Base-by-base conservation (phyloP, 352 stramenopile species). In the Globisporangium splendens region DNA sequence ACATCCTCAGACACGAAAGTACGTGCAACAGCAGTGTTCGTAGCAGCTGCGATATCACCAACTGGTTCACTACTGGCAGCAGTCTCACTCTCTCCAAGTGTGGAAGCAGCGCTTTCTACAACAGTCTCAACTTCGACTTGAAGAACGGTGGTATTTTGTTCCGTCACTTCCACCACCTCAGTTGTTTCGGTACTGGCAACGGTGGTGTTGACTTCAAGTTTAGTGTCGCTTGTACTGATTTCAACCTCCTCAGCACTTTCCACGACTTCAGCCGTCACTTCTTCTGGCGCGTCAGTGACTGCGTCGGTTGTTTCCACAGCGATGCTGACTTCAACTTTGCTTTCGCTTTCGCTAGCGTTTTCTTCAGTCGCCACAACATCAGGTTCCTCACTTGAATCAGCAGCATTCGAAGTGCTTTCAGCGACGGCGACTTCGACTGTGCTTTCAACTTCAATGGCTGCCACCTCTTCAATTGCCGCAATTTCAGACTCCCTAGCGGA, bases 41-140 rank as follows among this genome's bases (percentile, higher is more conserved):
- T 35, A 28, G 33, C 33, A 55, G 33, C 18, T 55, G 11, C 18
- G 20, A 54, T 15, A 12, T 44, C 31, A n/a, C 28, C 49, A 54
- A 33, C 49, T 18, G 31, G 11, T 21, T 54, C 31, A 14, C 33
- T 46, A 35, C 18, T 17, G 31, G n/a, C 31, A 17, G 28, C 12
- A 24, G 28, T 22, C 24, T 35, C 28, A 35, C 28, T 35, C 7
- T 35, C 28, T 35, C 10, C 28, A 35, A 10, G 28, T 35, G 28
- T 35, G 28, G 28, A 35, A 35, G 7, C 7, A 4, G 28, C 28
- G 28, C 28, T 35, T 35, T 35, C 28, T 35, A 35, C 28, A 35
- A 35, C 28, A 35, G 28, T 35, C 28, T 35, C 28, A 35, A 35
- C 28, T 35, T 35, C 28, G 28, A 35, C 28, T 10, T 35, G 28